A percentile compares a stretch with the other conserved stretches of the same genome.
Evolutionary conservation across 2,329 filamentous ascomycete genomes (phyloP).

Genomic region (Fonsecaea erecta): DNA sequence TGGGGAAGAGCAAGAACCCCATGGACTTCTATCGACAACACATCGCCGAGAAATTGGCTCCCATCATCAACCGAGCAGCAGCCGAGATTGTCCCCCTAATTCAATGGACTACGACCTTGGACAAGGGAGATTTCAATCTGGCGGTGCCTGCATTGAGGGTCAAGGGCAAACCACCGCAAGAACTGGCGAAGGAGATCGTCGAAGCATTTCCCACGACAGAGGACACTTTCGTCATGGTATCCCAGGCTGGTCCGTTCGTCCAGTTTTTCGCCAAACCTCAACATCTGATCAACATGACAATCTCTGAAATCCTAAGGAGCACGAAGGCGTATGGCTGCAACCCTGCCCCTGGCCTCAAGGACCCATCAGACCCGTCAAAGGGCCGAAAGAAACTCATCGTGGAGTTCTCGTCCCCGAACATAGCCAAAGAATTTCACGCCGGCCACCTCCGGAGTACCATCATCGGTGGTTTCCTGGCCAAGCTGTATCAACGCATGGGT

Average conservation of each 20-base stretch:
- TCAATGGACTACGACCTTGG: slow-evolving; percentile 52
- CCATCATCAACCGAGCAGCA: slow-evolving; percentile 46
- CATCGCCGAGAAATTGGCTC: slow-evolving; percentile 49
- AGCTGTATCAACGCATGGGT: slow-evolving; percentile 64
- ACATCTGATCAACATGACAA: slow-evolving; percentile 60
- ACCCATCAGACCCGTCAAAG: slow-evolving; percentile 60
- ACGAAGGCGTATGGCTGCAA: slow-evolving; percentile 65
- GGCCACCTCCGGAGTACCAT: slow-evolving; percentile 70
- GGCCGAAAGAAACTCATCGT: slow-evolving; percentile 62
- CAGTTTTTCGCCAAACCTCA: slow-evolving; percentile 69
- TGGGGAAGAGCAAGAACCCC: slow-evolving; percentile 47
- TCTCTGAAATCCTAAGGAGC: slow-evolving; percentile 64
- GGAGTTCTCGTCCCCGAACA: slow-evolving; percentile 70
- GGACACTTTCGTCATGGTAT: slow-evolving; percentile 48
- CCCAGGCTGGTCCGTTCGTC: slow-evolving; percentile 61
- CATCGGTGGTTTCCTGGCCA: slow-evolving; percentile 68
- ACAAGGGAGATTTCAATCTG: slow-evolving; percentile 53
- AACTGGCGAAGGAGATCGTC: slow-evolving; percentile 60
- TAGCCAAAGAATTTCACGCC: slow-evolving; percentile 69
- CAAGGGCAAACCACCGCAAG: slow-evolving; percentile 64
- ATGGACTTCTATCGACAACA: slow-evolving; percentile 54
- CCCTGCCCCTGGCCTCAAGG: slow-evolving; percentile 61
- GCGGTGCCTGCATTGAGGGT: slow-evolving; percentile 52
- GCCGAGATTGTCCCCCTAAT: slow-evolving; percentile 48
- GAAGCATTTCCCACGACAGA: slow-evolving; percentile 62